Base-by-base conservation (phyloP, 2,329 filamentous ascomycete genomes). In the Cordyceps farinosa region DNA sequence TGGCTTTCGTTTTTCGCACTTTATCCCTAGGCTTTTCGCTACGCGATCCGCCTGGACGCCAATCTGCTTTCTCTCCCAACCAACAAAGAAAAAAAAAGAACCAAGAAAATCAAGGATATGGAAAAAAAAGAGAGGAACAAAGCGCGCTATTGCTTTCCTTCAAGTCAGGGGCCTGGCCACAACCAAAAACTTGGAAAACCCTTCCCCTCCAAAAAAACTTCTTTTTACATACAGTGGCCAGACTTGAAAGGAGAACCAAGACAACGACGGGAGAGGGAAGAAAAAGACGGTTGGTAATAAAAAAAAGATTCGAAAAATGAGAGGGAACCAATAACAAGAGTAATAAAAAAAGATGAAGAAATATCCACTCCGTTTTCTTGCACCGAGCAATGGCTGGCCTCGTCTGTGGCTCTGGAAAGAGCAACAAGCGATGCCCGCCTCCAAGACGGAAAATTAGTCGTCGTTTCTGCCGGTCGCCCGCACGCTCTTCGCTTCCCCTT, bases 231-330 rank as follows among this genome's bases (percentile, higher is more conserved):
- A 30, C 40, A 55, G 42, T n/a, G 51, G 40, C 59, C 34, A 56
- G 22, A 36, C 61, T 52, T 17, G 38, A 48, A 27, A 34, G 34
- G 61, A 44, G 50, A 40, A 27, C 51, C 32, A 47, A 48, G 47
- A n/a, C 45, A 55, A 40, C 36, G 13, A 50, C 32, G 38, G 22
- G n/a, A 62, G 57, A 58, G 27, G 42, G 61, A 11, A 56, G 7
- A 55, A 60, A 61, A 62, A 45, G 17, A 65, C 22, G 22, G 29
- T 9, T 52, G 45, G 38, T 65, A 64, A 29, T n/a, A n/a, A 62
- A 50, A 22, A 45, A 65, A 59, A 63, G 58, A 62, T 48, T 36
- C 50, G 22, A 38, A 67, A 62, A 62, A 45, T 63, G 63, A 55
- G 52, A 61, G 27, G 34, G 60, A 34, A 65, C 53, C 48, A 50